Evolutionary conservation across 2,329 filamentous ascomycete species (phyloP), one percentile per base, ranked within the genome.

Genomic region (Colletotrichum spinosum): DNA sequence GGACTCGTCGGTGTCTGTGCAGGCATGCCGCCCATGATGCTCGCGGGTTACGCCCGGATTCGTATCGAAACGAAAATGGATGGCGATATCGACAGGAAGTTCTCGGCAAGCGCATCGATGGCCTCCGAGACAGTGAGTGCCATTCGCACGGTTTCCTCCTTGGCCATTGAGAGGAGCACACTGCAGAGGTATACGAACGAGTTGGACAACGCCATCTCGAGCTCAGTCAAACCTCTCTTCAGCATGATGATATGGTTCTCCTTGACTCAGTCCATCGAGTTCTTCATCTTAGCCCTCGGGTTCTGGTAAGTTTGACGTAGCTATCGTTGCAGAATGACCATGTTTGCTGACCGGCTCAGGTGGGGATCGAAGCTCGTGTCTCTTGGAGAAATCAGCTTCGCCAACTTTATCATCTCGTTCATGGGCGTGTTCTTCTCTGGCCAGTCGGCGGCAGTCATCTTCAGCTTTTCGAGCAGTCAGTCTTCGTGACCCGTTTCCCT

Each of bases 111-210:
- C 46, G 82, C 81, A 2, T 73, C 77, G 8, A 75, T 83, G 15
- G 83, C 83, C 0, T 78, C 78, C 13, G 83, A 85, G 54, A 77
- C 81, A 1, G 75, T 83, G 5, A 74, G 74, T 2, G 75, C 81
- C 0, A 79, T 86, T 35, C 74, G 81, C 9, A 85, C 83, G 1
- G 76, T 82, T 9, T 74, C 79, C 1, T 78, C 78, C 8, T 71
- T 83, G 12, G 75, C 74, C 1, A 72, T 79, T 3, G 80, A 83
- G 67, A 72, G 11, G 58, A 34, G n/a, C 2, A 44, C 60, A 3
- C 17, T 65, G 25, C 11, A 17, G 8, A 38, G 50, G n/a, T 81
- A 82, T 55, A 70, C 69, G 0, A 62, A 70, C 2, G 75, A 78
- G 34, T 67, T 82, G 0, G 71, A 73, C 58, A 68, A 67, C 8